These are phyloP conservation scores for Phellinidium pouzarii DNA, from an alignment of 1,284 basidiomycete genomes.

Conservation along the genomic window DNA sequence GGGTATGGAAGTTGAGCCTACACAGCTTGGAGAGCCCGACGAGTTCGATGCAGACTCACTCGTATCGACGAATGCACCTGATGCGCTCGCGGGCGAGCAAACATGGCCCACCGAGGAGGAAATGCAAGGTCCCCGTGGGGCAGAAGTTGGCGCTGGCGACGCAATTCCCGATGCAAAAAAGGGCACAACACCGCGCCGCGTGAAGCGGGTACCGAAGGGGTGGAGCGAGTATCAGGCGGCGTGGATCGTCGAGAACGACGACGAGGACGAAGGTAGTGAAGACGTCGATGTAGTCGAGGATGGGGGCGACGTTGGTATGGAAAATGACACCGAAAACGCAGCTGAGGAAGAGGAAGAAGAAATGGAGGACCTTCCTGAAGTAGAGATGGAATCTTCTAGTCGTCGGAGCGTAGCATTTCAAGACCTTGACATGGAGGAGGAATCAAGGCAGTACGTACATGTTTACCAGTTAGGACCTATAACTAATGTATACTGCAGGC, in stretches of 20 bases:
- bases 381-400: slow-evolving; percentile 58
- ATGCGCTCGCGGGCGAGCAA: slow-evolving; percentile 90
- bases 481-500: slow-evolving; percentile 33
- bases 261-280: slow-evolving; percentile 40
- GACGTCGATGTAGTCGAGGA: slow-evolving; percentile 37
- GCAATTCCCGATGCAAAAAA: slow-evolving; percentile 55
- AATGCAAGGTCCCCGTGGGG: slow-evolving; percentile 47
- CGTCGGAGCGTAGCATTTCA: slow-evolving; percentile 54
- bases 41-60: slow-evolving; percentile 80
- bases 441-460: slow-evolving; percentile 65
- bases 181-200: slow-evolving; percentile 66
- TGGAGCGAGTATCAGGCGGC: slow-evolving; percentile 92
- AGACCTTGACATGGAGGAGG: slow-evolving; percentile 78
- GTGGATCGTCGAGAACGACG: slow-evolving; percentile 81
- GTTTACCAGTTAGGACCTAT: not conserved
- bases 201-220: slow-evolving; percentile 78
- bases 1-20: slow-evolving; percentile 62
- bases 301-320: slow-evolving; percentile 29
- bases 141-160: slow-evolving; percentile 27
- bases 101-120: slow-evolving; percentile 99
- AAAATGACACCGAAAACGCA: slow-evolving; percentile 35
- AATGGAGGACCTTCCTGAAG: slow-evolving; percentile 45
- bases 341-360: slow-evolving; percentile 56
- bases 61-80: slow-evolving; percentile 81
- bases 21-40: slow-evolving; percentile 51